Evolutionary conservation across 257 asterid species (phyloP), one percentile per base, ranked within the genome.

Genomic region (Marsdenia floribunda): DNA sequence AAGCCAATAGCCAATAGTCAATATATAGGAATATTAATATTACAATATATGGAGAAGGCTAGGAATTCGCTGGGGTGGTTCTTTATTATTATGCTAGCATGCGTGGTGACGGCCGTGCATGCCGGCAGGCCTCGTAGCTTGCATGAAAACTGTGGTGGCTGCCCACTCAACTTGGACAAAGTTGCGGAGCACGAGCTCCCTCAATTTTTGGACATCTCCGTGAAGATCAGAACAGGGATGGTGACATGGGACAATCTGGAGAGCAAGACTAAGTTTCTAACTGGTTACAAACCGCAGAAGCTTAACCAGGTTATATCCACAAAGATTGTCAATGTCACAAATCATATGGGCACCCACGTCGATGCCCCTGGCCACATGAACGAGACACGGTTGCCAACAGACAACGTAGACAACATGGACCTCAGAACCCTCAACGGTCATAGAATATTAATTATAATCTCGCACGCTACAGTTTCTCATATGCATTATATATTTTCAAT

Each of bases 311-410:
- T 67, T 40, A 67, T 67, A 2, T 67, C 71, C 5, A 67, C 71
- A 42, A 67, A 67, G 53, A 67, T 67, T 40, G 71, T 67, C 0
- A 61, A 46, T 33, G 19, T 73, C 19, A 59, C 61, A 19, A 73
- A 52, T 73, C 77, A 73, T 67, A 2, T 73, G 70, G 77, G 77
- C 6, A 73, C 77, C 21, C 77, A 73, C 69, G 1, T 67, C 16
- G 77, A 73, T 47, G 42, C 47, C 29, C 52, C 77, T 11, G 49
- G 5, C n/a, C 77, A 73, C 40, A 42, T 61, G 3, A 22, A 42
- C 57, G 71, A 67, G 71, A 40, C 3, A 11, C 26, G 8, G 4
- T 67, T 67, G 71, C 3, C 29, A 1, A 21, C 53, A 0, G 0
- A 46, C 16, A 67, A 42, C 52, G 22, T 37, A 15, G 71, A 67